These are phyloP conservation scores for Rhizopogon rudus DNA, from an alignment of 768 basidiomycete species.

Conservation along the genomic window DNA sequence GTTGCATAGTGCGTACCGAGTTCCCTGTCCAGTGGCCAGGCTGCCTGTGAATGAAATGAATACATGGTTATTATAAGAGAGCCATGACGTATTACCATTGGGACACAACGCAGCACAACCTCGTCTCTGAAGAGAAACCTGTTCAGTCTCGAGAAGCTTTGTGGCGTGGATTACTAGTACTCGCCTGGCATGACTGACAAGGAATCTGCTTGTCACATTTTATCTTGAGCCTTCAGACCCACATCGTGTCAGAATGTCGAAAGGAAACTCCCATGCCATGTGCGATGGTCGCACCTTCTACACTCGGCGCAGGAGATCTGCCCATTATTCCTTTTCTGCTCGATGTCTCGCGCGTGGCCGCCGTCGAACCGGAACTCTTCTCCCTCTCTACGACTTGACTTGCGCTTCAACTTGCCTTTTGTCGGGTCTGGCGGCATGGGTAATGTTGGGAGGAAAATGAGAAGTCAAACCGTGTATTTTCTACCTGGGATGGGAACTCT, in stretches of 20 bases:
- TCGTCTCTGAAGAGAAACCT: slow-evolving; percentile 39
- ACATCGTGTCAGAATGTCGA: slow-evolving; percentile 18
- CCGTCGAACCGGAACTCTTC: slow-evolving; percentile 49
- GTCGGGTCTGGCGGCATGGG: slow-evolving; percentile 54
- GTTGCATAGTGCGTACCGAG: slow-evolving; percentile 39
- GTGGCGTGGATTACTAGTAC: slow-evolving; percentile 17
- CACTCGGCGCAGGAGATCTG: slow-evolving; percentile 80
- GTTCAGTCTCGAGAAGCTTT: not conserved
- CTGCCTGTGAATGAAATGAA: slow-evolving; percentile 39
- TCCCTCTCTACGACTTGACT: slow-evolving; percentile 41
- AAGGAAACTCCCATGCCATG: slow-evolving; percentile 21
- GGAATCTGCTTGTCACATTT: slow-evolving; percentile 82
- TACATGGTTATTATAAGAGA: not conserved
- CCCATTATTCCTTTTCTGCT: slow-evolving; percentile 69
- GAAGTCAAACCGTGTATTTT: slow-evolving; percentile 10
- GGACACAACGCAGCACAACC: slow-evolving; percentile 70
- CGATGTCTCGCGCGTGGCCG: slow-evolving; percentile 59
- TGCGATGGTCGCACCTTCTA: slow-evolving; percentile 64
- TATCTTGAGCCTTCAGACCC: slow-evolving; percentile 60
- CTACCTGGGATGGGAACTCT: slow-evolving; percentile 13
- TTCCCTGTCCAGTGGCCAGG: slow-evolving; percentile 76
- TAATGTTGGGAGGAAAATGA: slow-evolving; percentile 7
- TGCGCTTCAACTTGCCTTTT: slow-evolving; percentile 47
- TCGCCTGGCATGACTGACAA: slow-evolving; percentile 69
- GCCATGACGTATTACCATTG: slow-evolving; percentile 40